Evolutionary conservation across 2,329 filamentous ascomycete genomes (phyloP), one percentile per base, ranked within the genome.

Genomic region (Chalaropsis thielavioides): DNA sequence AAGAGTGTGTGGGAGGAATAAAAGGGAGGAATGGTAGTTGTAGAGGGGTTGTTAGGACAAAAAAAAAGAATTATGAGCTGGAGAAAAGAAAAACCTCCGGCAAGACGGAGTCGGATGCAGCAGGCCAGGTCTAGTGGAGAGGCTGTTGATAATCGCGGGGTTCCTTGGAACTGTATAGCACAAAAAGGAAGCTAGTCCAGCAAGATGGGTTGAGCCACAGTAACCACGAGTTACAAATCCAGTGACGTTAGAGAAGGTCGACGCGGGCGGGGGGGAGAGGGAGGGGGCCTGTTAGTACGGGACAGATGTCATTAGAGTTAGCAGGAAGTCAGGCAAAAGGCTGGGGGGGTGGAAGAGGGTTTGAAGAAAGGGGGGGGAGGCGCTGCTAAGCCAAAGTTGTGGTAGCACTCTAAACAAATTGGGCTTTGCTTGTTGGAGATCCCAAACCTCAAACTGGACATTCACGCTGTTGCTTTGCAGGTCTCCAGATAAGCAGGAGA

Each of bases 81-180:
- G 19, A 61, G 17, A 49, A 19, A 49, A 62, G n/a, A 13, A 43
- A 41, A 61, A 11, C 22, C 38, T 27, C 22, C 44, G 46, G 35
- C 44, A 54, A 41, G 46, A 63, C 44, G 46, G 44, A 56, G 46
- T 56, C 35, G 62, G 38, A 58, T 24, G 46, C 49, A 63, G 43
- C 46, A 51, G 43, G 43, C 43, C 43, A 38, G 54, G n/a, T 58
- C 27, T 51, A 51, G 46, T 58, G 54, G 24, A 38, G 54, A 58
- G 54, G 27, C 17, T 58, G 62, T 63, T 46, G 35, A 63, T 49
- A 63, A 63, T 63, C 62, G 62, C 62, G 62, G 62, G 62, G 62
- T 63, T 58, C 13, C 38, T 41, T 51, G 44, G 31, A 63, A 41
- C 22, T 43, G 46, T 24, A 22, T 3, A 51, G 31, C 49, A 58